Base-by-base conservation (phyloP, 2,329 filamentous ascomycete genomes). In the Talaromyces funiculosus region DNA sequence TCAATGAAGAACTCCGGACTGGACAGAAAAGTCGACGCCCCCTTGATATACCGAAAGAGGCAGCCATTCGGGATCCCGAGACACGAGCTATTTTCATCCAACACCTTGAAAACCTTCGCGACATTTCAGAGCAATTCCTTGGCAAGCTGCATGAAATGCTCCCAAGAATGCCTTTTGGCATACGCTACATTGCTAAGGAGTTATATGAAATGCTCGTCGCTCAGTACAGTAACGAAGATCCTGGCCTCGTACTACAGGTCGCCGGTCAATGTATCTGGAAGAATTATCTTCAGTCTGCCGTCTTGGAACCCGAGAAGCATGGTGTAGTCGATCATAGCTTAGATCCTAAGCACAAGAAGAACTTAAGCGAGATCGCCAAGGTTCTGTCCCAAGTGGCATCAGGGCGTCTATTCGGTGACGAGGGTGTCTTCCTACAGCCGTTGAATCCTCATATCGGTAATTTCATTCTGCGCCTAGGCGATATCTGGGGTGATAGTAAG, bases 41-140 rank as follows among this genome's bases (percentile, higher is more conserved):
- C 35, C 85, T 90, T 14, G 92, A 97, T 66, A 88, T 99, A 35
- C 89, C 91, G 0, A 86, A 92, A 64, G 94, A 99, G 72, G 83
- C 95, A 67, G 94, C 94, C n/a, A 97, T 99, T 72, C 88, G 92
- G 67, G 94, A 99, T 69, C 88, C 88, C 0, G 94, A 99, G 75
- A 97, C 94, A 1, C 86, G 93, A 68, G 87, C 89, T 62, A 87
- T 92, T 26, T 99, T 99, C 73, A 96, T 99, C 61, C 89, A 94
- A 69, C 92, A 99, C 71, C 82, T 99, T 47, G 90, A 95, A 68
- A 93, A 97, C 71, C 85, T 99, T 58, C 85, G 94, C 57, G 94
- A 97, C 73, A 94, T 99, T 65, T 92, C 90, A 56, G 92, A 97
- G 71, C 91, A 96, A 66, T 93, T 95, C 74, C 88, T 97, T 70